A percentile compares a stretch with the other conserved stretches of the same genome.
These are phyloP conservation scores for Limnanthes douglasii DNA, from an alignment of 345 rosid species.

Conservation along the genomic window DNA sequence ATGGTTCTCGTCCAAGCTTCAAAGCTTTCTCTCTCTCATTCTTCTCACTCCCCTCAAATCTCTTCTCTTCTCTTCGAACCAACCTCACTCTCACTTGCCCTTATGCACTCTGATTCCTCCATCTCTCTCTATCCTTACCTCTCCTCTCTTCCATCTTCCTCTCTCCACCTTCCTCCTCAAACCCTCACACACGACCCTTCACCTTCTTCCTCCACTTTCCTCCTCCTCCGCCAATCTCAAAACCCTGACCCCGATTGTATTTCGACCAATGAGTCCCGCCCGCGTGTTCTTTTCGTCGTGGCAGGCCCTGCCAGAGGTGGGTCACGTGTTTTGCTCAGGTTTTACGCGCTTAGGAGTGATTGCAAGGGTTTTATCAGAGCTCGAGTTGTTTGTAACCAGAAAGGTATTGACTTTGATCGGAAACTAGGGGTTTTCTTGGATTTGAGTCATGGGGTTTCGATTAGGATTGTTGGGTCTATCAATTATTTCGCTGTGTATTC, in stretches of 20 bases:
- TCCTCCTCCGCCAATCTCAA: conserved; percentile 24
- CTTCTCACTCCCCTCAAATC: conserved; percentile 22
- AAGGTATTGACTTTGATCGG: conserved; percentile 35
- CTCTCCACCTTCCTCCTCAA: conserved; percentile 19
- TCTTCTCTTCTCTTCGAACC: conserved; percentile 48
- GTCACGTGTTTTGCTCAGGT: conserved; percentile 40
- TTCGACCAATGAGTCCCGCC: conserved; percentile 2
- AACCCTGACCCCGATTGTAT: conserved; percentile 7
- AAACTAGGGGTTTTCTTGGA: conserved; percentile 45
- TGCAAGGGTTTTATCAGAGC: conserved; percentile 24
- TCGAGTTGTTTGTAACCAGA: conserved; percentile 41
- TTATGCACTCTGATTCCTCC: conserved; percentile 47
- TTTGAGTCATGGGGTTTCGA: conserved; percentile 37
- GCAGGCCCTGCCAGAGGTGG: conserved; percentile 43
- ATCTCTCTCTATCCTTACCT: conserved; percentile 46
- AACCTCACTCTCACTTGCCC: conserved; percentile 48
- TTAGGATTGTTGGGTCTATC: conserved; percentile 49
- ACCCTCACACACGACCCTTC: conserved; percentile 20
- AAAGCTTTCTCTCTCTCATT: conserved; percentile 21
- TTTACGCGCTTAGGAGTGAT: conserved; percentile 19
- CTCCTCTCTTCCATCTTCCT: conserved; percentile 14
- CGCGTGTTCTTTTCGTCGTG: conserved; percentile 31
- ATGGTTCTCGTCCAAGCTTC: conserved; percentile 38
- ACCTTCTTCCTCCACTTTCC: conserved; percentile 27
- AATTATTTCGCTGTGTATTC: conserved; percentile 58